Evolutionary conservation across 2,329 filamentous ascomycete genomes (phyloP).

Genomic region (Nothopassalora personata): DNA sequence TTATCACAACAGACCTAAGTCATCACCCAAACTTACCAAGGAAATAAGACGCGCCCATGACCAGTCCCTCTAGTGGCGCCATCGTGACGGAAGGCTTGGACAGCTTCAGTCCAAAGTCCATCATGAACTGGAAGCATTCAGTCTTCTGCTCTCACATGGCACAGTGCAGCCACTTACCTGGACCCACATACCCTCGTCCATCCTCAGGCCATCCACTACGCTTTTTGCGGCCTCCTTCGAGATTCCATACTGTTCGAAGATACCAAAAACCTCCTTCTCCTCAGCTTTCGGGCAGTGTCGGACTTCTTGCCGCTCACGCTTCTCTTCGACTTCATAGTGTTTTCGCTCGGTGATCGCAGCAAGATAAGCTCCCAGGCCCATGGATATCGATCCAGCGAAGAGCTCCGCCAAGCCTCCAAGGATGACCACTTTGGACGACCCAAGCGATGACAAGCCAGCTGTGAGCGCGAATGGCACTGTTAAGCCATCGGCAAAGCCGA

Average conservation of each 20-base stretch:
- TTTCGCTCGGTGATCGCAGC: slow-evolving; percentile 56
- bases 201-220: slow-evolving; percentile 48
- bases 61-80: slow-evolving; percentile 44
- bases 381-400: slow-evolving; percentile 69
- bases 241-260: slow-evolving; percentile 49
- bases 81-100: slow-evolving; percentile 40
- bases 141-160: neutral
- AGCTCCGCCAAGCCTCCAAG: slow-evolving; percentile 68
- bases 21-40: slow-evolving; percentile 23
- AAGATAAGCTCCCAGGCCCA: slow-evolving; percentile 71
- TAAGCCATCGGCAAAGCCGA: slow-evolving; percentile 72
- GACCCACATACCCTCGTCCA: slow-evolving; percentile 47
- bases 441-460: slow-evolving; percentile 59
- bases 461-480: slow-evolving; percentile 76
- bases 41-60: slow-evolving; percentile 38
- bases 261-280: slow-evolving; percentile 35
- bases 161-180: slow-evolving; percentile 19
- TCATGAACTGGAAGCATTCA: slow-evolving; percentile 46
- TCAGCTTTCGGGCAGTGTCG: slow-evolving; percentile 42
- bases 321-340: slow-evolving; percentile 48
- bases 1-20: neutral
- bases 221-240: slow-evolving; percentile 39
- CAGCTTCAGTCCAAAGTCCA: slow-evolving; percentile 53
- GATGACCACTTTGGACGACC: slow-evolving; percentile 33
- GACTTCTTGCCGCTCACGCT: slow-evolving; percentile 44